Evolutionary conservation across 345 rosid genomes (phyloP).

Genomic region (Salix viminalis): DNA sequence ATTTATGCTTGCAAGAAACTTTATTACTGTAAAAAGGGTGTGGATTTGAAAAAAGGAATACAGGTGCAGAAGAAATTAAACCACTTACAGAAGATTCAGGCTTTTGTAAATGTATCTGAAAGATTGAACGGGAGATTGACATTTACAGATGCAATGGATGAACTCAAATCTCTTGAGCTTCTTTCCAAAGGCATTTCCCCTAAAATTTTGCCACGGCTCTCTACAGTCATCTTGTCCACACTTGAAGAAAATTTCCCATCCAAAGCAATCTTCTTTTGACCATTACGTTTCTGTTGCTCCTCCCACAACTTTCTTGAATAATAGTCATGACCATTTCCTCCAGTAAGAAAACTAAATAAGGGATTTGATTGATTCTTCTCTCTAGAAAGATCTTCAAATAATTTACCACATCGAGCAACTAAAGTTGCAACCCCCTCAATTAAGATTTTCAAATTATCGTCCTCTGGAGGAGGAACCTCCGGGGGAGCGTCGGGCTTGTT

Average conservation of each 20-base stretch:
- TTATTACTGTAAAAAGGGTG: neutral
- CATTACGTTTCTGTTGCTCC: slow-evolving; percentile 60
- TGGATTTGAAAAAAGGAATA: neutral
- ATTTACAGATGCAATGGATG: slow-evolving; percentile 45
- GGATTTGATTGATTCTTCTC: slow-evolving; percentile 88
- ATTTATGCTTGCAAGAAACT: no score
- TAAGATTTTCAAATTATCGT: slow-evolving; percentile 62
- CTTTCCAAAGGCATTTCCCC: slow-evolving; percentile 87
- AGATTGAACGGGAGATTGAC: slow-evolving; percentile 62
- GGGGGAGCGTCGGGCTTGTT: slow-evolving; percentile 48
- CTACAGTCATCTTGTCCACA: slow-evolving; percentile 72
- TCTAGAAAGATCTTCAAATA: slow-evolving; percentile 91
- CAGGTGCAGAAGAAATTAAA: slow-evolving; percentile 11
- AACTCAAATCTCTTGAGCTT: slow-evolving; percentile 46
- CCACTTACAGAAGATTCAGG: slow-evolving; percentile 65
- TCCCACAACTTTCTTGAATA: slow-evolving; percentile 87
- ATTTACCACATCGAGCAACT: slow-evolving; percentile 90
- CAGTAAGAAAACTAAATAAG: slow-evolving; percentile 76
- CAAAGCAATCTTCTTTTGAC: slow-evolving; percentile 45
- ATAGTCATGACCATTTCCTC: slow-evolving; percentile 81
- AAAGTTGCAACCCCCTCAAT: slow-evolving; percentile 90
- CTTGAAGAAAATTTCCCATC: slow-evolving; percentile 48
- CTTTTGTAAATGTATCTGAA: slow-evolving; percentile 77
- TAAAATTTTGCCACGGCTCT: slow-evolving; percentile 72
- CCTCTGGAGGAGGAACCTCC: slow-evolving; percentile 73